A percentile compares a stretch with the other conserved stretches of the same genome.
These are phyloP conservation scores for Ascochyta rabiei DNA, from an alignment of 2,329 filamentous ascomycete genomes.

Conservation along the genomic window DNA sequence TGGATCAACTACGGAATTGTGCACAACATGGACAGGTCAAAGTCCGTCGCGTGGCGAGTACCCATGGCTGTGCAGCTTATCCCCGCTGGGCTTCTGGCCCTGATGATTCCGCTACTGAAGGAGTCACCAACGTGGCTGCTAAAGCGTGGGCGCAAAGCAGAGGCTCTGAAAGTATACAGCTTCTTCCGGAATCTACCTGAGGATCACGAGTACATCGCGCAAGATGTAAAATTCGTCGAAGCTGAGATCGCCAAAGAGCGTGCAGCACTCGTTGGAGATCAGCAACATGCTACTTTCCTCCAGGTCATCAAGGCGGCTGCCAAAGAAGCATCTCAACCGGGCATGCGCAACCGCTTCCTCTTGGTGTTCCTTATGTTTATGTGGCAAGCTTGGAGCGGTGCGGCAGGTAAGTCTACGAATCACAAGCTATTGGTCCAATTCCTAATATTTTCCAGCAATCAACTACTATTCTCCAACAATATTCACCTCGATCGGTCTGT, in stretches of 20 bases:
- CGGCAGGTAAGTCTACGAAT: constrained; percentile 42
- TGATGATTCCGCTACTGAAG: constrained; percentile 52
- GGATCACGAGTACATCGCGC: constrained; percentile 71
- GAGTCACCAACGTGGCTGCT: constrained; percentile 55
- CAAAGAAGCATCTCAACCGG: constrained; percentile 43
- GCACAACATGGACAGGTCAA: constrained; percentile 52
- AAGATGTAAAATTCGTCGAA: constrained; percentile 75
- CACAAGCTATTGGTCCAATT: no score
- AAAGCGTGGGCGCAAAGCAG: constrained; percentile 48
- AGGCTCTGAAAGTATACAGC: constrained; percentile 56
- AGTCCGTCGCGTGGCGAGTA: constrained; percentile 53
- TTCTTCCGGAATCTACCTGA: constrained; percentile 68
- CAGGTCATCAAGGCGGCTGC: constrained; percentile 40
- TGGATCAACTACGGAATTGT: constrained; percentile 54
- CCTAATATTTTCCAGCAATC: constrained; percentile 75
- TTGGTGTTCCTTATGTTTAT: constrained; percentile 77
- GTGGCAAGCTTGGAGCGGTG: constrained; percentile 60
- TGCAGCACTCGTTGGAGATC: constrained; percentile 32
- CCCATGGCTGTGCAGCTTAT: constrained; percentile 69
- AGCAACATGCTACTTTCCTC: constrained; percentile 34
- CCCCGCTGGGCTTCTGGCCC: constrained; percentile 64
- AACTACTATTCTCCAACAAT: constrained; percentile 78
- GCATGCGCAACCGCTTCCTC: constrained; percentile 67
- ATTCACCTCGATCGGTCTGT: constrained; percentile 69
- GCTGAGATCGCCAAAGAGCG: constrained; percentile 60